Conservation (phyloP, 768 basidiomycete species). For the Leccinum rimulosum region DNA sequence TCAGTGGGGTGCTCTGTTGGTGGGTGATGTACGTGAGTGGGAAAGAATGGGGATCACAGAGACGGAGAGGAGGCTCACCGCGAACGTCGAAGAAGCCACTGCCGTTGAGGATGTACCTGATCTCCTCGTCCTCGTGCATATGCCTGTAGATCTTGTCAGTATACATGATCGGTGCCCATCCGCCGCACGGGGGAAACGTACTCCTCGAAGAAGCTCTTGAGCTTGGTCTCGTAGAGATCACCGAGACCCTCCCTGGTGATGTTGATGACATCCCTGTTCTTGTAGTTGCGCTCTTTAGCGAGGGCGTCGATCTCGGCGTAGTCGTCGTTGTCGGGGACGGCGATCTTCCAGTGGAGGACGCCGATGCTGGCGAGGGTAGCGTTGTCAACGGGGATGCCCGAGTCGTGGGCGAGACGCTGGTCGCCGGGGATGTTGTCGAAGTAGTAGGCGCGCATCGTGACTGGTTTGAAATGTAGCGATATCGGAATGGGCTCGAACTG, state of each 20-base stretch:
- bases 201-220: slow-evolving; percentile 85
- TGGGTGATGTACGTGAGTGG: not conserved
- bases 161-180: not conserved
- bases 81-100: slow-evolving; percentile 91
- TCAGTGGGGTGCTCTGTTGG: slow-evolving; percentile 62
- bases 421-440: slow-evolving; percentile 73
- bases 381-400: slow-evolving; percentile 49
- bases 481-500: too few relatives aligned
- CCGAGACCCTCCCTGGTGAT: slow-evolving; percentile 79
- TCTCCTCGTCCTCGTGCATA: slow-evolving; percentile 96
- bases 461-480: too few relatives aligned
- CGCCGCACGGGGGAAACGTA: slow-evolving; percentile 33
- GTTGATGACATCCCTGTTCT: slow-evolving; percentile 79
- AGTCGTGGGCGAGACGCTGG: slow-evolving; percentile 80
- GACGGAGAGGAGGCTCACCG: slow-evolving; percentile 44
- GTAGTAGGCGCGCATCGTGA: slow-evolving; percentile 71
- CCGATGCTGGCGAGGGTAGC: slow-evolving; percentile 54
- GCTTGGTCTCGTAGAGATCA: slow-evolving; percentile 76
- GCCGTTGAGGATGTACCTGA: slow-evolving; percentile 84
- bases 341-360: slow-evolving; percentile 59
- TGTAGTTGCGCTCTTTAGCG: slow-evolving; percentile 71
- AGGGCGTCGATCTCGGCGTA: slow-evolving; percentile 59
- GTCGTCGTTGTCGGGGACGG: not conserved
- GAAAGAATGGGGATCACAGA: not conserved
- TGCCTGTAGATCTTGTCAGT: slow-evolving; percentile 48